phyloP scores from a whole-genome alignment of 1,284 basidiomycete species.

The Mycena sp. region DNA sequence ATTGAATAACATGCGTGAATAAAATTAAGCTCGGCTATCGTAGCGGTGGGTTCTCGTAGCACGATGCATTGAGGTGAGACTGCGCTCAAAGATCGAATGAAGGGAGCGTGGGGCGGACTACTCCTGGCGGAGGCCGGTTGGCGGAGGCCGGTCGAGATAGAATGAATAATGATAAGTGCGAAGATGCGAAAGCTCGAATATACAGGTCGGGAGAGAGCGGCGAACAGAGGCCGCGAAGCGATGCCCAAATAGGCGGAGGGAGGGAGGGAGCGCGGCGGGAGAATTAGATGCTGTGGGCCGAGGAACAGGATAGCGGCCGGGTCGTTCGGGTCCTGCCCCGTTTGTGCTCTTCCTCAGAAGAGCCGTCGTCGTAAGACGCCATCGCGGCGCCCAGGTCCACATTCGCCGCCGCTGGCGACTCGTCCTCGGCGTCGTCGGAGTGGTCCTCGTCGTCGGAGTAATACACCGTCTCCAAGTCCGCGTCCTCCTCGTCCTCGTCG shows the following conservation, averaged over 20 bases:
- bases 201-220: constrained; percentile 8
- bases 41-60: constrained; percentile 22
- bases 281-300: constrained; percentile 23
- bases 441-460: constrained; percentile 25
- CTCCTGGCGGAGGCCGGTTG: too few relatives aligned
- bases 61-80: constrained; percentile 27
- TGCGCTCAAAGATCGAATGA: constrained; percentile 24
- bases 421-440: constrained; percentile 13
- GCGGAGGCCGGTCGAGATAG: constrained; percentile 16
- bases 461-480: constrained; percentile 21
- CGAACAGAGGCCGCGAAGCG: background rate
- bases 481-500: constrained; percentile 18
- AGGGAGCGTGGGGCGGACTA: constrained; percentile 25
- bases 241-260: constrained; percentile 4
- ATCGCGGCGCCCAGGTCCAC: constrained; percentile 20
- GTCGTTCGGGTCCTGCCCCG: constrained; percentile 23
- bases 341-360: constrained; percentile 23
- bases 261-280: background rate
- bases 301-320: constrained; percentile 22
- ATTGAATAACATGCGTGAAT: constrained; percentile 8
- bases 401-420: background rate
- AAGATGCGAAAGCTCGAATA: constrained; percentile 7
- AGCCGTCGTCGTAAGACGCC: constrained; percentile 11
- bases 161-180: constrained; percentile 32
- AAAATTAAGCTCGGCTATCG: constrained; percentile 29